A percentile compares a stretch with the other conserved stretches of the same genome.
Evolutionary conservation across 805 yeast species (phyloP).

Genomic region (Ogataea methanolica): DNA sequence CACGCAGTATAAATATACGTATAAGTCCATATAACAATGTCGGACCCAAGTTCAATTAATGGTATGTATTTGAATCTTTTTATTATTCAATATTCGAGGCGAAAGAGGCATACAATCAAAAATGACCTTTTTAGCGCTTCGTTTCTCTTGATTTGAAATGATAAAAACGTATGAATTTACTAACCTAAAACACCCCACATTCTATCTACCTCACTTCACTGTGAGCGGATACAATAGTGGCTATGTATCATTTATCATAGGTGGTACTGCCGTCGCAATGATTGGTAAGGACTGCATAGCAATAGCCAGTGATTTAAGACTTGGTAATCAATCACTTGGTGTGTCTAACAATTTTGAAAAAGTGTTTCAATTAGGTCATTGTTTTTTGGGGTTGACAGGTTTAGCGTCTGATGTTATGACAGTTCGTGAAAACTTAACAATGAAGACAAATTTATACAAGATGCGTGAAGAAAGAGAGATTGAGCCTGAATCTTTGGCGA

Average conservation of each 20-base stretch:
- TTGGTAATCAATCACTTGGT: slow-evolving; percentile 92
- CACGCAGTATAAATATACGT: neutral
- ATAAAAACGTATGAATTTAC: too few species aligned
- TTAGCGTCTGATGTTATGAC: slow-evolving; percentile 92
- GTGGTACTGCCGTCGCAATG: slow-evolving; percentile 99
- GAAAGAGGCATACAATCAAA: neutral
- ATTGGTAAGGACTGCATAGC: slow-evolving; percentile 98
- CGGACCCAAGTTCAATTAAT: slow-evolving; percentile 75
- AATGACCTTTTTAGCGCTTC: neutral
- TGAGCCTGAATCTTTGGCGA: slow-evolving; percentile 92
- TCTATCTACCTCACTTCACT: too few species aligned
- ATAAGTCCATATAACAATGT: slow-evolving; percentile 36
- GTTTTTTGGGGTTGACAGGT: slow-evolving; percentile 89
- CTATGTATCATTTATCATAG: slow-evolving; percentile 25
- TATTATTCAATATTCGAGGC: neutral
- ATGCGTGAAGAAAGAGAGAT: slow-evolving; percentile 86
- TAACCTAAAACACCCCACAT: too few species aligned
- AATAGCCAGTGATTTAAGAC: slow-evolving; percentile 89
- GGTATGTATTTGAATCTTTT: slow-evolving; percentile 36
- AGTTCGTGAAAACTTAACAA: slow-evolving; percentile 72
- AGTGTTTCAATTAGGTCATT: slow-evolving; percentile 79
- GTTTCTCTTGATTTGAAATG: too few species aligned
- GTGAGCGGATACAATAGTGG: too few species aligned
- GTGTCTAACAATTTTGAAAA: slow-evolving; percentile 91
- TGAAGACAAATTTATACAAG: slow-evolving; percentile 83